These are phyloP conservation scores for Paraphaeosphaeria minitans DNA, from an alignment of 2,329 filamentous ascomycete species.

Conservation along the genomic window DNA sequence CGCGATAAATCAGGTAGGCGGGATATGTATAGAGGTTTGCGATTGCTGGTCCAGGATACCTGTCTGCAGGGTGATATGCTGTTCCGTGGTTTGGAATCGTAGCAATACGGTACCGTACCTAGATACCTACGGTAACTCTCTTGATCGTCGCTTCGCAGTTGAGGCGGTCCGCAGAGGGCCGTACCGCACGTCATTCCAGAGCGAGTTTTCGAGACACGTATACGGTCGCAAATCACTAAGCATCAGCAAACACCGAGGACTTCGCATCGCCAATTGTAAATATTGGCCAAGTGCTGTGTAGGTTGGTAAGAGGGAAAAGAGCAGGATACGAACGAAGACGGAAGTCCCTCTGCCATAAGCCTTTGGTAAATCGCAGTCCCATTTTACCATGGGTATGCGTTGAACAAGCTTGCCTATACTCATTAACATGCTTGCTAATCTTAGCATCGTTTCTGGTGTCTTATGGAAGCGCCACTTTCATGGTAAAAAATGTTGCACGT, in stretches of 20 bases:
- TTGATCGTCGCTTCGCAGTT: not conserved
- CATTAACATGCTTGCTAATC: not conserved
- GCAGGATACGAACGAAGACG: not conserved
- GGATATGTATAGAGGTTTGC: not conserved
- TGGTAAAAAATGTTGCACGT: not conserved
- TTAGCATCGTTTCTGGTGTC: not conserved
- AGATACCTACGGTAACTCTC: no score
- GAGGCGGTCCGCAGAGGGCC: not conserved
- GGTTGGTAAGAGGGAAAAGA: not conserved
- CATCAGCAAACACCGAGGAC: not conserved
- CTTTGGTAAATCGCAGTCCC: not conserved
- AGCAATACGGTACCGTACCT: no score
- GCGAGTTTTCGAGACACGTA: not conserved
- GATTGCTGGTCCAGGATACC: not conserved
- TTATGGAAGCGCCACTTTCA: not conserved
- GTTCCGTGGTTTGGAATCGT: not conserved
- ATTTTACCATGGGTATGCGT: not conserved
- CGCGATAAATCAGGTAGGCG: not conserved
- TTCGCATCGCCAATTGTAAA: not conserved
- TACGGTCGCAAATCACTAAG: not conserved
- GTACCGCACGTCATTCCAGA: not conserved
- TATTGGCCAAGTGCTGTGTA: not conserved
- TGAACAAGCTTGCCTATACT: not conserved
- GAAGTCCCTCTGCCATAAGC: not conserved
- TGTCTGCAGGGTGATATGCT: not conserved